Percentiles rank a stretch among this genome's conserved stretches.
Evolutionary conservation across 2,329 filamentous ascomycete species (phyloP).

Genomic region (Tothia fuscella): DNA sequence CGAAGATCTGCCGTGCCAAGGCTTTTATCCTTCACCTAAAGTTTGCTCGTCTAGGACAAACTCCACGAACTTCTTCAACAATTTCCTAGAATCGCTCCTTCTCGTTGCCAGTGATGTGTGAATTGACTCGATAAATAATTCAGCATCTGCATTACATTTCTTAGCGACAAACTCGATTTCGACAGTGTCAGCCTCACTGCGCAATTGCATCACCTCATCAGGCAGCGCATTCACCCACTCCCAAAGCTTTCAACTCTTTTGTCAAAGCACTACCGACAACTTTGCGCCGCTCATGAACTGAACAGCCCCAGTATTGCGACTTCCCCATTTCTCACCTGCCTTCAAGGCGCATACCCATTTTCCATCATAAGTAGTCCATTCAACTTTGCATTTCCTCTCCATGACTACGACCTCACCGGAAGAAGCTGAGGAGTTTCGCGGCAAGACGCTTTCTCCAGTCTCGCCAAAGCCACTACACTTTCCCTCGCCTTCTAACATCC

Average conservation of each 20-base stretch:
- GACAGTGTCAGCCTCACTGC: too few relatives aligned
- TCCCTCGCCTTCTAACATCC: conserved; percentile 55
- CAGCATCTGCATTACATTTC: too few relatives aligned
- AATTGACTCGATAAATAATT: too few relatives aligned
- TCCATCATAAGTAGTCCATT: background rate
- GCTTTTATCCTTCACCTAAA: too few relatives aligned
- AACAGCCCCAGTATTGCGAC: background rate
- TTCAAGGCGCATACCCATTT: background rate
- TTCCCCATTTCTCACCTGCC: background rate
- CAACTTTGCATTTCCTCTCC: conserved; percentile 15
- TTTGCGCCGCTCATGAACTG: conserved; percentile 1
- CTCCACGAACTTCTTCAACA: too few relatives aligned
- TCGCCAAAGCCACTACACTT: conserved; percentile 60
- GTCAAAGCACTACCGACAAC: background rate
- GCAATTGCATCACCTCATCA: too few relatives aligned
- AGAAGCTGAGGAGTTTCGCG: conserved; percentile 48
- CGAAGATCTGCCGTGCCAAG: too few relatives aligned
- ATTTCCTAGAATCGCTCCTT: too few relatives aligned
- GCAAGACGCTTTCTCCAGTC: conserved; percentile 55
- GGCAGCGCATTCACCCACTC: too few relatives aligned
- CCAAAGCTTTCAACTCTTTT: background rate
- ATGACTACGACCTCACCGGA: conserved; percentile 44
- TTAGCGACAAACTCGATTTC: too few relatives aligned
- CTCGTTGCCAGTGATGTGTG: too few relatives aligned
- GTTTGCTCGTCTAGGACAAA: too few relatives aligned